These are phyloP conservation scores for Trypanosoma melophagium DNA, from an alignment of 208 protist genomes.

Conservation along the genomic window DNA sequence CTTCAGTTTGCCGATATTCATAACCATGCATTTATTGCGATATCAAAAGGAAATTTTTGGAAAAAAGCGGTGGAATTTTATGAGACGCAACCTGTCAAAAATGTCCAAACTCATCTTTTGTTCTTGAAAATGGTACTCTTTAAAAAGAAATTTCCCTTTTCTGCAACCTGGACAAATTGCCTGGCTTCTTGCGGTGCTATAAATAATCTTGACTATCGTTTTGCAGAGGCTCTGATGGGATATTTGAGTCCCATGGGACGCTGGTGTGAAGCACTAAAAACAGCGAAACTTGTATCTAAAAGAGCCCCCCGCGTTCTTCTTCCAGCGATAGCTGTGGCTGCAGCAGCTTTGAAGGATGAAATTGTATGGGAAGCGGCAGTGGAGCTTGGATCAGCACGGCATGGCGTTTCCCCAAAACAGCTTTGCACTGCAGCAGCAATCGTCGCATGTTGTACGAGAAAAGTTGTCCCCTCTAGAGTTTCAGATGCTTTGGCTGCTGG, in stretches of 20 bases:
- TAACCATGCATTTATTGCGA: conserved; percentile 46
- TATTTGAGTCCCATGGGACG: conserved; percentile 1
- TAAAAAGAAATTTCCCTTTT: conserved; percentile 13
- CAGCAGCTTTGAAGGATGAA: not conserved
- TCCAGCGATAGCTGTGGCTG: conserved; percentile 2
- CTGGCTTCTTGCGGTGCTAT: not conserved
- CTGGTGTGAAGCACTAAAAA: not conserved
- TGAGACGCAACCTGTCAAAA: conserved; percentile 1
- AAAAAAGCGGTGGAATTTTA: conserved; percentile 39
- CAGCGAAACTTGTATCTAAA: conserved; percentile 1
- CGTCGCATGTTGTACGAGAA: conserved; percentile 8
- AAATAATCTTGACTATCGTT: not conserved
- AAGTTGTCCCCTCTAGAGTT: not conserved
- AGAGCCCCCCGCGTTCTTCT: conserved; percentile 9
- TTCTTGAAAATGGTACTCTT: conserved; percentile 16
- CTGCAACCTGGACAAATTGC: conserved; percentile 6
- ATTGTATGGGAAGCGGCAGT: not conserved
- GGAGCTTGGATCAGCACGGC: not conserved
- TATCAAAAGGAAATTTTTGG: conserved; percentile 31
- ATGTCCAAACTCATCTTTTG: conserved; percentile 10
- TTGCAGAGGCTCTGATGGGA: conserved; percentile 1
- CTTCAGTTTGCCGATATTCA: conserved; percentile 34
- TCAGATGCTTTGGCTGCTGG: not conserved
- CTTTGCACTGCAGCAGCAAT: conserved; percentile 7
- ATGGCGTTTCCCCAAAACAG: conserved; percentile 13